Conservation (phyloP, 768 basidiomycete genomes). For the Trametes villosa region DNA sequence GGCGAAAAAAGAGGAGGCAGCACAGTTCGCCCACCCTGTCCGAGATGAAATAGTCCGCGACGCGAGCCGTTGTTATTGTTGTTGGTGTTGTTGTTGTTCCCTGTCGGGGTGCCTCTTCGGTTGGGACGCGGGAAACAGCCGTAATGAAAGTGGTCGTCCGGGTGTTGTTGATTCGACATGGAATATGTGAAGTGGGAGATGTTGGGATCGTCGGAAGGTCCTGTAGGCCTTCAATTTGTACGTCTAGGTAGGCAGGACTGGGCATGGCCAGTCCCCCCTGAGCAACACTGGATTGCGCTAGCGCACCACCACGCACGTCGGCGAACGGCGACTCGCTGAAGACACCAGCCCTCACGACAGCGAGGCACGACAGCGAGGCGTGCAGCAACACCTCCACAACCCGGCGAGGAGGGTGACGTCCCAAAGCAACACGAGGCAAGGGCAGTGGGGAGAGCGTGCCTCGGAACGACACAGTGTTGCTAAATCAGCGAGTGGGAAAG, state of each 20-base stretch:
- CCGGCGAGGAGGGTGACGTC: conserved; percentile 15
- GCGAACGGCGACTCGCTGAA: conserved; percentile 5
- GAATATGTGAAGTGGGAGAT: conserved; percentile 47
- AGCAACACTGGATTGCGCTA: conserved; percentile 6
- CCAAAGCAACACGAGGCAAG: conserved; percentile 5
- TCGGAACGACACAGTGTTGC: conserved; percentile 7
- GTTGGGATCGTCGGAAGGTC: conserved; percentile 32
- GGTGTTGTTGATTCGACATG: conserved; percentile 72
- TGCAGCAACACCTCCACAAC: conserved; percentile 7
- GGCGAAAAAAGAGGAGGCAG: conserved; percentile 84
- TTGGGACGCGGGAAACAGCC: conserved; percentile 58
- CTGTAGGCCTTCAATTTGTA: conserved; percentile 27
- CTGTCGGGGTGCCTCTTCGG: conserved; percentile 67
- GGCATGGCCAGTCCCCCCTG: conserved; percentile 17
- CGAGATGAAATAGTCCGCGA: conserved; percentile 68
- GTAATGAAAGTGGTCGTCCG: conserved; percentile 70
- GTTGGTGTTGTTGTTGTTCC: conserved; percentile 35
- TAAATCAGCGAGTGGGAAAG: conserved; percentile 9
- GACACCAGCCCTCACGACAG: too few relatives aligned
- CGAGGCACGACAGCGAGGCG: conserved; percentile 10
- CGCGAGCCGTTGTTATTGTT: conserved; percentile 43
- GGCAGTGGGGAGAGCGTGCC: conserved; percentile 12
- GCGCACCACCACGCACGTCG: conserved; percentile 9
- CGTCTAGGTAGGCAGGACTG: conserved; percentile 10
- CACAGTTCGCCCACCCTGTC: conserved; percentile 90